Conservation (phyloP, 371 early-diverging fungal species). For the Blakeslea trispora region DNA sequence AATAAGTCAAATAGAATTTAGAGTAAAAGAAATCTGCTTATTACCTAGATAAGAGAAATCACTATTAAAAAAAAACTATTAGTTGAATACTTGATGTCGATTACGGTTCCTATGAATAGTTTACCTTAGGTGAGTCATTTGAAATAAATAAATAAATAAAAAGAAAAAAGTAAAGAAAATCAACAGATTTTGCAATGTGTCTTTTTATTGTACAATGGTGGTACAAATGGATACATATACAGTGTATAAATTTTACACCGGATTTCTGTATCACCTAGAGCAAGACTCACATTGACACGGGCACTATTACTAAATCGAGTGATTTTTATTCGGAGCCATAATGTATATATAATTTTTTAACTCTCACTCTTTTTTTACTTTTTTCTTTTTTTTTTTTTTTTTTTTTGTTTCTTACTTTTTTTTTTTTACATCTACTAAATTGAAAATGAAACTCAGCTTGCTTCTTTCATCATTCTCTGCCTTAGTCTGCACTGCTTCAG, state of each 20-base stretch:
- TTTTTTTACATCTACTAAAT: conserved; percentile 4
- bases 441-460: conserved; percentile 32
- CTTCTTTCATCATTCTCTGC: conserved; percentile 18
- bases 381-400: conserved; percentile 10
- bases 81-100: background rate
- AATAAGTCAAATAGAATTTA: conserved; percentile 1
- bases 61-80: conserved; percentile 15
- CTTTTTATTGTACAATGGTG: background rate
- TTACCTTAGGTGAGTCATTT: conserved; percentile 47
- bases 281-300: conserved; percentile 1
- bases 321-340: conserved; percentile 19
- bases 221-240: background rate
- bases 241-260: background rate
- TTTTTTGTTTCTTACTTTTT: conserved; percentile 13
- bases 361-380: conserved; percentile 1
- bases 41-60: conserved; percentile 50
- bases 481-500: conserved; percentile 14
- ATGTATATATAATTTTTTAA: background rate
- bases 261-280: conserved; percentile 1
- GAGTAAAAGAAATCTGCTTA: background rate
- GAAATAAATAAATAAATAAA: conserved; percentile 4
- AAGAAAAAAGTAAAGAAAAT: conserved; percentile 2
- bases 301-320: conserved; percentile 3
- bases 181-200: background rate
- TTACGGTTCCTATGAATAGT: too few species aligned